phyloP scores from a whole-genome alignment of 2,329 filamentous ascomycete species.

The Sclerotinia nivalis region DNA sequence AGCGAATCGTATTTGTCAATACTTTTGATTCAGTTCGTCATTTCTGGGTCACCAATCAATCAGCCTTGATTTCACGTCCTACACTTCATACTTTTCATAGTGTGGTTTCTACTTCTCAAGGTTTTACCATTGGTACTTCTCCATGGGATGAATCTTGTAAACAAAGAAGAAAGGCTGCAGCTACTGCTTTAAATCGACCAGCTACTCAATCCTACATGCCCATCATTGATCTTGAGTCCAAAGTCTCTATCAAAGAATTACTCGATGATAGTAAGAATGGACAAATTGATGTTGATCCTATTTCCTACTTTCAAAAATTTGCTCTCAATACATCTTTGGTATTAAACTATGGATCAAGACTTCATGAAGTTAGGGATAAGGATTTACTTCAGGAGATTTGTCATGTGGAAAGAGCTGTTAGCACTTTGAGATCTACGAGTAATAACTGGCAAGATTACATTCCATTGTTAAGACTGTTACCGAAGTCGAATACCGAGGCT shows the following conservation, averaged over 20 bases:
- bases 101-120: slow-evolving; percentile 73
- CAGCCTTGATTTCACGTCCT: slow-evolving; percentile 73
- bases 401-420: slow-evolving; percentile 72
- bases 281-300: slow-evolving; percentile 65
- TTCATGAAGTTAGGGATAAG: slow-evolving; percentile 65
- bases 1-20: slow-evolving; percentile 76
- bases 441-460: slow-evolving; percentile 87
- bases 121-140: slow-evolving; percentile 80
- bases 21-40: slow-evolving; percentile 72
- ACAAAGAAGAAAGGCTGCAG: slow-evolving; percentile 72
- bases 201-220: slow-evolving; percentile 79
- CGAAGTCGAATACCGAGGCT: slow-evolving; percentile 62
- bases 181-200: slow-evolving; percentile 74
- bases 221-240: slow-evolving; percentile 76
- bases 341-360: slow-evolving; percentile 76
- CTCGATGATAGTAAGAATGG: slow-evolving; percentile 64
- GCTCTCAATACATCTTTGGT: slow-evolving; percentile 77
- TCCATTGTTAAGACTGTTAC: slow-evolving; percentile 67
- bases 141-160: slow-evolving; percentile 85
- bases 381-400: slow-evolving; percentile 71
- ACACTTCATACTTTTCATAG: slow-evolving; percentile 80
- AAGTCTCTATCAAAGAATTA: slow-evolving; percentile 70
- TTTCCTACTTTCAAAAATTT: slow-evolving; percentile 72
- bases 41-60: slow-evolving; percentile 78
- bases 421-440: slow-evolving; percentile 74